A percentile compares a stretch with the other conserved stretches of the same genome.
phyloP scores from a whole-genome alignment of 2,329 filamentous ascomycete species.

The Akanthomyces muscarius region DNA sequence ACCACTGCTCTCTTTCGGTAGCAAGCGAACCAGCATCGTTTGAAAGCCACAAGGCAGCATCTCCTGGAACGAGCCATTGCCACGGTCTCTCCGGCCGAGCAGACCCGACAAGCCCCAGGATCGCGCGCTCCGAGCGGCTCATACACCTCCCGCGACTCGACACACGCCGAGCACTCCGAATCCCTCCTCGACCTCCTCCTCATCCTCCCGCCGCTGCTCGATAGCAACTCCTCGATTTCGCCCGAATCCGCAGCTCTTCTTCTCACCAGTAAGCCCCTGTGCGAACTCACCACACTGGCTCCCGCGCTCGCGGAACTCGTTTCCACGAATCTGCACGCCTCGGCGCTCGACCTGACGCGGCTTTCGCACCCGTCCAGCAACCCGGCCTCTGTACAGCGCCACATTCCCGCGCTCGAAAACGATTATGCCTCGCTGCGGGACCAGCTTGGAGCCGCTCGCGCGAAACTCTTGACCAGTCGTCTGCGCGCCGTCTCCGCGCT shows the following conservation, averaged over 20 bases:
- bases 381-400: conserved; percentile 55
- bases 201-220: conserved; percentile 43
- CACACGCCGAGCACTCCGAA: conserved; percentile 6
- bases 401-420: conserved; percentile 46
- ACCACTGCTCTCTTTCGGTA: conserved; percentile 23
- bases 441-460: conserved; percentile 29
- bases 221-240: conserved; percentile 28
- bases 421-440: conserved; percentile 36
- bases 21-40: conserved; percentile 48
- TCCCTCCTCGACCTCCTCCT: conserved; percentile 37
- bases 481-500: conserved; percentile 36
- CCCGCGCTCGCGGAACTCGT: conserved; percentile 39
- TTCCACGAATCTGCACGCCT: conserved; percentile 39
- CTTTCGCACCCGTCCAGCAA: conserved; percentile 45
- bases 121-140: conserved; percentile 1
- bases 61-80: conserved; percentile 49
- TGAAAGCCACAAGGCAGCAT: conserved; percentile 45
- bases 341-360: conserved; percentile 41
- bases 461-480: conserved; percentile 36
- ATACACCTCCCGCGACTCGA: conserved; percentile 22
- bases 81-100: conserved; percentile 35
- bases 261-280: conserved; percentile 40
- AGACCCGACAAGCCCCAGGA: background rate
- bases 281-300: conserved; percentile 38
- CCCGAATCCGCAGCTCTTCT: conserved; percentile 34